phyloP scores from a whole-genome alignment of 163 green algal genomes.

The Chlamydomonas reinhardtii region DNA sequence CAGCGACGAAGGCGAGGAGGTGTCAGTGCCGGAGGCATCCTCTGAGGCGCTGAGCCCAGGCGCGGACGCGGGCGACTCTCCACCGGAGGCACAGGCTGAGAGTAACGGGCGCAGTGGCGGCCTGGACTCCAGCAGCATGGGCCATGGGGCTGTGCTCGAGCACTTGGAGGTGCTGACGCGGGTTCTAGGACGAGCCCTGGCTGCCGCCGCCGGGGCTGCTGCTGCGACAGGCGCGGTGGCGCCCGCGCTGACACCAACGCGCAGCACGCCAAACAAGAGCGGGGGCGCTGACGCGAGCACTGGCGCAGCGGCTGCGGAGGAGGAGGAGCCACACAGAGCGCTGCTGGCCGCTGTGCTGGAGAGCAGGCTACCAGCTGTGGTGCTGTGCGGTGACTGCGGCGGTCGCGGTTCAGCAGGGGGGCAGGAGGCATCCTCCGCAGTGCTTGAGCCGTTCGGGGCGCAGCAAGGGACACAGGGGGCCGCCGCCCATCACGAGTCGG shows the following conservation, averaged over 20 bases:
- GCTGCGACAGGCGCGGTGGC: background rate
- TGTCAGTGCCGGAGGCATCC: too few relatives aligned
- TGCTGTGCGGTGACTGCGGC: conserved; percentile 22
- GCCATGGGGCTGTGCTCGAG: too few relatives aligned
- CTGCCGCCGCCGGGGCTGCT: background rate
- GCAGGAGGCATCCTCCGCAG: too few relatives aligned
- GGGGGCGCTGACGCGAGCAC: background rate
- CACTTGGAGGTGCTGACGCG: too few relatives aligned
- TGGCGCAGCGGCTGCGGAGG: background rate
- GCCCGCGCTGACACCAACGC: too few relatives aligned
- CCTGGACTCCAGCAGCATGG: background rate
- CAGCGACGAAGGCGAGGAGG: background rate
- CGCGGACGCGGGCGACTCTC: too few relatives aligned
- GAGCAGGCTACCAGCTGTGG: background rate
- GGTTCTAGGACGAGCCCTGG: too few relatives aligned
- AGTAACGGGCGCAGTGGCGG: background rate
- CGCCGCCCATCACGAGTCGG: too few relatives aligned
- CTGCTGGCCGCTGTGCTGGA: conserved; percentile 37
- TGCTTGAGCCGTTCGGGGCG: too few relatives aligned
- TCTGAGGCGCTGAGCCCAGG: too few relatives aligned
- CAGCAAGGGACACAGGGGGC: too few relatives aligned
- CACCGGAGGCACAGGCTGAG: background rate
- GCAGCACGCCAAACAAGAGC: background rate
- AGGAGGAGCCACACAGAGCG: background rate
- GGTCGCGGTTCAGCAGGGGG: background rate